Evolutionary conservation across 208 protist genomes (phyloP).

Genomic region (Trypanosoma platydactyli): DNA sequence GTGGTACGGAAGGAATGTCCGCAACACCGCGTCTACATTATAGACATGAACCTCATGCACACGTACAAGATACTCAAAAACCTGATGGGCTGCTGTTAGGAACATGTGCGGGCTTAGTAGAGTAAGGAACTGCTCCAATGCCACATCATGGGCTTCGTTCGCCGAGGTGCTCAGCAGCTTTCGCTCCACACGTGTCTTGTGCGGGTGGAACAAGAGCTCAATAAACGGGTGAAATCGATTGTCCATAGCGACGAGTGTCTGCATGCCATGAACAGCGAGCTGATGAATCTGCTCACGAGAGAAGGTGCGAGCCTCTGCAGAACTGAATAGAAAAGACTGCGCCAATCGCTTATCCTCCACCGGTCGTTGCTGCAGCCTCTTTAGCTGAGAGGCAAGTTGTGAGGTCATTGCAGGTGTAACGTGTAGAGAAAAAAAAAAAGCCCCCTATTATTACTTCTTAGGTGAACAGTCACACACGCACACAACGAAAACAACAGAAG

Average conservation of each 20-base stretch:
- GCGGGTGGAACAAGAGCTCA: slow-evolving; percentile 58
- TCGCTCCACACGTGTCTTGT: slow-evolving; percentile 67
- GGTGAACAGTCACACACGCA: neutral
- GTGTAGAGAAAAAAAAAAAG: neutral
- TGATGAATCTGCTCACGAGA: slow-evolving; percentile 86
- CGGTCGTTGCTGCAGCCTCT: slow-evolving; percentile 70
- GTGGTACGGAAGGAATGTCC: slow-evolving; percentile 83
- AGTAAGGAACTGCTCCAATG: slow-evolving; percentile 68
- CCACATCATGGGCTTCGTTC: slow-evolving; percentile 36
- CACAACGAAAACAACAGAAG: too few species aligned
- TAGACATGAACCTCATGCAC: slow-evolving; percentile 87
- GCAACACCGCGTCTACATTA: slow-evolving; percentile 68
- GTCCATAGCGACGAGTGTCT: slow-evolving; percentile 74
- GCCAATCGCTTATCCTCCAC: slow-evolving; percentile 56
- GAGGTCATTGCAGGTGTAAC: slow-evolving; percentile 46
- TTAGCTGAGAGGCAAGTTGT: slow-evolving; percentile 78
- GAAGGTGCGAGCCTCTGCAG: slow-evolving; percentile 66
- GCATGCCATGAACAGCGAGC: slow-evolving; percentile 69
- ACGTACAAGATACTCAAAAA: slow-evolving; percentile 84
- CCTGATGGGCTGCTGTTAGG: slow-evolving; percentile 82
- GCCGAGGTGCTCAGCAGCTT: slow-evolving; percentile 47
- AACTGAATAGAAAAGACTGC: slow-evolving; percentile 82
- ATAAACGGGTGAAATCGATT: slow-evolving; percentile 84
- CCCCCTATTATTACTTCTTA: slow-evolving; percentile 1
- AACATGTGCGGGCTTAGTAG: slow-evolving; percentile 85